Conservation (phyloP, 1,284 basidiomycete genomes). For the Leccinum subrobustum region DNA sequence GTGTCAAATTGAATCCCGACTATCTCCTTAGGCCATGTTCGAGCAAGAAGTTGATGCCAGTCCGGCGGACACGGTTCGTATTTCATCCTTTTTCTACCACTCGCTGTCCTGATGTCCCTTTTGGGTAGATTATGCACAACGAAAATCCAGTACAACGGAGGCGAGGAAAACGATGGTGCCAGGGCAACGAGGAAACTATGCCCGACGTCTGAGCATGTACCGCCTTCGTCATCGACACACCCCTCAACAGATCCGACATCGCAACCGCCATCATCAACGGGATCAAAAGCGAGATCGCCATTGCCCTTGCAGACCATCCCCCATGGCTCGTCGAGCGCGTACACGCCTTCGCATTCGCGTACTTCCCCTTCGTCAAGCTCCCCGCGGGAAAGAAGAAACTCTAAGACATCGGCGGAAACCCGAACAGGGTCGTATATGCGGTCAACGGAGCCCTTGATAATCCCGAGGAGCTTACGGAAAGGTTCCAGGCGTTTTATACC, state of each 20-base stretch:
- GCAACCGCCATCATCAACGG: conserved; percentile 59
- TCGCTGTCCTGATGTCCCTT: too few species aligned
- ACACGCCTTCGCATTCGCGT: conserved; percentile 47
- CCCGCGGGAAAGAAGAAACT: conserved; percentile 30
- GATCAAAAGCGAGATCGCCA: conserved; percentile 57
- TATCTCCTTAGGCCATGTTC: too few species aligned
- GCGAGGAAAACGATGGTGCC: too few species aligned
- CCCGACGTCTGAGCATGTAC: conserved; percentile 17
- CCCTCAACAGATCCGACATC: conserved; percentile 55
- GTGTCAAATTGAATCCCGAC: too few species aligned
- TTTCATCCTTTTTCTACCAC: too few species aligned
- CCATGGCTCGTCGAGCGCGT: conserved; percentile 68
- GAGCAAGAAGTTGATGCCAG: too few species aligned
- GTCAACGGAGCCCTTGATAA: conserved; percentile 40
- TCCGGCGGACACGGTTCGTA: too few species aligned
- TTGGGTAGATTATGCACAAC: too few species aligned
- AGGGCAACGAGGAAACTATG: too few species aligned
- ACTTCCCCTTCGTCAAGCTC: conserved; percentile 50
- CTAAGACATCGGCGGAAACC: conserved; percentile 37
- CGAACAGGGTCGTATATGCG: conserved; percentile 32
- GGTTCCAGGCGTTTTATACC: conserved; percentile 76
- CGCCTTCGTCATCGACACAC: conserved; percentile 55
- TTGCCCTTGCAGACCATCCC: conserved; percentile 45
- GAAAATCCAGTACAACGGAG: too few species aligned
- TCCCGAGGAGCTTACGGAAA: conserved; percentile 53